Percentiles rank a stretch among this genome's conserved stretches.
Evolutionary conservation across 352 stramenopile genomes (phyloP).

Genomic region (Globisporangium echinulatum): DNA sequence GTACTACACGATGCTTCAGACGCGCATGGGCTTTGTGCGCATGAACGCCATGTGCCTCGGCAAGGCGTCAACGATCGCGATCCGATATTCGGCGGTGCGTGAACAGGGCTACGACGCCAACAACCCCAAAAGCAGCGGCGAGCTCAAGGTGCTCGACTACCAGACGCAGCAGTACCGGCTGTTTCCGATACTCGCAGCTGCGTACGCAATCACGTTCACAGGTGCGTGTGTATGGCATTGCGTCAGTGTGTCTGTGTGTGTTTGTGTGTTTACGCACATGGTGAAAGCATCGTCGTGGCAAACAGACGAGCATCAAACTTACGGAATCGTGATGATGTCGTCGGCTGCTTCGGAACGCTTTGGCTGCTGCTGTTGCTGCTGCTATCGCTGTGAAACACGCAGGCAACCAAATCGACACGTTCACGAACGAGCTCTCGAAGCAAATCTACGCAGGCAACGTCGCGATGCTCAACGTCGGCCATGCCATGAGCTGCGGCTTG

Average conservation of each 20-base stretch:
- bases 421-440: conserved; percentile 1
- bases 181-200: conserved; percentile 85
- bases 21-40: conserved; percentile 61
- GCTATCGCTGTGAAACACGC: not conserved
- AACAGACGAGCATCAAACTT: too few species aligned
- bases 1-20: conserved; percentile 83
- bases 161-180: conserved; percentile 94
- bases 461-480: conserved; percentile 2
- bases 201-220: conserved; percentile 67
- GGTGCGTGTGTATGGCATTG: too few species aligned
- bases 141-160: conserved; percentile 93
- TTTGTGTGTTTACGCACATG: too few species aligned
- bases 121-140: conserved; percentile 37
- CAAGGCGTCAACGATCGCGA: conserved; percentile 89
- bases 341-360: too few species aligned
- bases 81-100: conserved; percentile 92
- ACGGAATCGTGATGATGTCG: too few species aligned
- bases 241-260: too few species aligned
- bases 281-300: too few species aligned
- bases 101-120: conserved; percentile 79
- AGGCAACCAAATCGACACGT: not conserved
- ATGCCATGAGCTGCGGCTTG: conserved; percentile 1
- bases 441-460: conserved; percentile 1
- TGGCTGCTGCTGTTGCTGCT: not conserved
- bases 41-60: conserved; percentile 49